Conservation (phyloP, 768 basidiomycete species). For the Panaeolus cyanescens region DNA sequence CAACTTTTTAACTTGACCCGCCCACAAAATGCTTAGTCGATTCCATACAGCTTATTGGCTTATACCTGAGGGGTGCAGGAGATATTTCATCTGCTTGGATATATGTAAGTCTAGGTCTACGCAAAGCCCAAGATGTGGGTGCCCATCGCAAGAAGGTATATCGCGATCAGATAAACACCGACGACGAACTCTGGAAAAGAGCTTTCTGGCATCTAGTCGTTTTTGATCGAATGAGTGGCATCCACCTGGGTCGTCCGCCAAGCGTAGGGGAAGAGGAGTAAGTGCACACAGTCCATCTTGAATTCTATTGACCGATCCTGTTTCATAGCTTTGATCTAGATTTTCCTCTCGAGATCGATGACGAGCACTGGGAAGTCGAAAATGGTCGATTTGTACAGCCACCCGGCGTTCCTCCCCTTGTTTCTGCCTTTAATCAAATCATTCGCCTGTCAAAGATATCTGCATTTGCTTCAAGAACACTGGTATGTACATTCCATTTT, state of each 20-base stretch:
- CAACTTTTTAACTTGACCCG: background rate
- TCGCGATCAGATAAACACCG: constrained; percentile 42
- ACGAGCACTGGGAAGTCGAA: constrained; percentile 72
- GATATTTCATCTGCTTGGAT: constrained; percentile 56
- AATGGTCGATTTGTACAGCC: constrained; percentile 69
- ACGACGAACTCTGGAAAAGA: constrained; percentile 78
- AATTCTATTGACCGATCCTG: background rate
- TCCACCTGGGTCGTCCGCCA: constrained; percentile 56
- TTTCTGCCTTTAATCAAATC: constrained; percentile 64
- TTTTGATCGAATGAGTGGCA: constrained; percentile 58
- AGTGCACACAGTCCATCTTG: constrained; percentile 17
- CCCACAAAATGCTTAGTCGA: background rate
- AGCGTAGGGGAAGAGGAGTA: constrained; percentile 69
- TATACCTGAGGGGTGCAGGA: constrained; percentile 54
- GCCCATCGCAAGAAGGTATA: constrained; percentile 71
- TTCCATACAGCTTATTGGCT: constrained; percentile 45
- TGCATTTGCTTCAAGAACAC: constrained; percentile 67
- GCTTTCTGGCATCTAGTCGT: constrained; percentile 73
- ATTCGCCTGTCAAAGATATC: constrained; percentile 71
- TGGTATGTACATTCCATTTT: constrained; percentile 44
- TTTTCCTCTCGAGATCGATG: constrained; percentile 80
- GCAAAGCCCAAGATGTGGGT: constrained; percentile 75
- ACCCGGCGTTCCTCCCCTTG: constrained; percentile 50
- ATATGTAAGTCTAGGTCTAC: constrained; percentile 52
- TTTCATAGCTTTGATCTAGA: constrained; percentile 77